Conservation (phyloP, 2,329 filamentous ascomycete genomes). For the Penicillium griseofulvum region DNA sequence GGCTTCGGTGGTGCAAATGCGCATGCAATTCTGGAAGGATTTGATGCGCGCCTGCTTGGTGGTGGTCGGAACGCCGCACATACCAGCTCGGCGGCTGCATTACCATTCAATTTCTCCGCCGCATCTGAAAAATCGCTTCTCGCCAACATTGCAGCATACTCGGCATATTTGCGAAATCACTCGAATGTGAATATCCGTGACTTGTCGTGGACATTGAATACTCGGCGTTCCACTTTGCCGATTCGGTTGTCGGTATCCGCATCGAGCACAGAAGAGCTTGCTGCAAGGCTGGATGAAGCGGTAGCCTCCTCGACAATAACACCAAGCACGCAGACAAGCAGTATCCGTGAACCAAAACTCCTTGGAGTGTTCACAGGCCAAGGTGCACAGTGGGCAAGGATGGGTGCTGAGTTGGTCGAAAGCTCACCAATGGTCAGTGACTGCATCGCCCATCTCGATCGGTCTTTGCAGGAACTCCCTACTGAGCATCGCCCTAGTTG, state of each 20-base stretch:
- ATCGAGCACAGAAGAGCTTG: constrained; percentile 10
- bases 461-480: constrained; percentile 20
- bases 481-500: constrained; percentile 22
- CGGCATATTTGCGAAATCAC: constrained; percentile 9
- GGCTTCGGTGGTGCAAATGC: constrained; percentile 42
- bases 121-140: constrained; percentile 18
- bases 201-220: constrained; percentile 23
- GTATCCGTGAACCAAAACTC: constrained; percentile 10
- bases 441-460: constrained; percentile 18
- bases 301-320: constrained; percentile 1
- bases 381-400: constrained; percentile 32
- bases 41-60: background rate
- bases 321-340: constrained; percentile 4
- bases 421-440: constrained; percentile 7
- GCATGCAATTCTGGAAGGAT: constrained; percentile 41
- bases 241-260: constrained; percentile 15
- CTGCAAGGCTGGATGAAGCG: constrained; percentile 9
- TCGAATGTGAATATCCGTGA: constrained; percentile 7
- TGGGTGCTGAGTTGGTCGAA: constrained; percentile 24
- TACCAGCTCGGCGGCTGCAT: background rate
- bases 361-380: constrained; percentile 33
- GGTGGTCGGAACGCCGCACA: background rate
- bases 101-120: constrained; percentile 25
- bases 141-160: constrained; percentile 9
- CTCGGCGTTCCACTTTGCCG: constrained; percentile 21